These are phyloP conservation scores for Glycine latifolia DNA, from an alignment of 306 rosid species.

Conservation along the genomic window DNA sequence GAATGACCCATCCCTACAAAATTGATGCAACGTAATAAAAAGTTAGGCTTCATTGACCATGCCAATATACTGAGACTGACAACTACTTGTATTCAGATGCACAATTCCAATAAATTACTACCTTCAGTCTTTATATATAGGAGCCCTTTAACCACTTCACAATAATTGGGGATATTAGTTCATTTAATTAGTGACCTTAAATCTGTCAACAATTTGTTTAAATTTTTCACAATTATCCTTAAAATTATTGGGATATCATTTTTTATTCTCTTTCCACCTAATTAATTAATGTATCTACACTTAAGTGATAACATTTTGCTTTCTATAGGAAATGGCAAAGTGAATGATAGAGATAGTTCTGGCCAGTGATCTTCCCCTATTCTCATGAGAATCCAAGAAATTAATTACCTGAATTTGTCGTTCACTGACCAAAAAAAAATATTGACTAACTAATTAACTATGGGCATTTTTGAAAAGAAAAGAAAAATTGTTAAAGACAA, in stretches of 20 bases:
- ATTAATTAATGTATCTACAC: not conserved
- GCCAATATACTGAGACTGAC: constrained; percentile 21
- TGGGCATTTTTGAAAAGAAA: not conserved
- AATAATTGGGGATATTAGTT: not conserved
- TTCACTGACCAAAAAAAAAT: not conserved
- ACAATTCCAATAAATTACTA: not conserved
- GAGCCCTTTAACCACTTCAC: not conserved
- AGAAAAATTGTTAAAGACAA: not conserved
- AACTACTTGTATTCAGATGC: constrained; percentile 28
- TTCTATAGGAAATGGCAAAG: not conserved
- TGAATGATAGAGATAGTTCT: not conserved
- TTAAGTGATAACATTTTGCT: not conserved
- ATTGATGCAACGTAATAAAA: constrained; percentile 25
- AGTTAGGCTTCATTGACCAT: constrained; percentile 21
- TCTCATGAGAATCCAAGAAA: not conserved
- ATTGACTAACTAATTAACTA: not conserved
- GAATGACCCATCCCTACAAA: constrained; percentile 89
- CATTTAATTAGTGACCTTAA: not conserved
- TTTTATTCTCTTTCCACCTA: not conserved
- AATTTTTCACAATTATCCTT: not conserved
- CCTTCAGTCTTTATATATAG: not conserved
- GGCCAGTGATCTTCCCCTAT: not conserved
- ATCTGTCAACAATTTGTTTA: not conserved
- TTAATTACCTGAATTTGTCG: not conserved
- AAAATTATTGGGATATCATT: not conserved